phyloP scores from a whole-genome alignment of 805 yeast genomes.

The Kuraishia piskuri region DNA sequence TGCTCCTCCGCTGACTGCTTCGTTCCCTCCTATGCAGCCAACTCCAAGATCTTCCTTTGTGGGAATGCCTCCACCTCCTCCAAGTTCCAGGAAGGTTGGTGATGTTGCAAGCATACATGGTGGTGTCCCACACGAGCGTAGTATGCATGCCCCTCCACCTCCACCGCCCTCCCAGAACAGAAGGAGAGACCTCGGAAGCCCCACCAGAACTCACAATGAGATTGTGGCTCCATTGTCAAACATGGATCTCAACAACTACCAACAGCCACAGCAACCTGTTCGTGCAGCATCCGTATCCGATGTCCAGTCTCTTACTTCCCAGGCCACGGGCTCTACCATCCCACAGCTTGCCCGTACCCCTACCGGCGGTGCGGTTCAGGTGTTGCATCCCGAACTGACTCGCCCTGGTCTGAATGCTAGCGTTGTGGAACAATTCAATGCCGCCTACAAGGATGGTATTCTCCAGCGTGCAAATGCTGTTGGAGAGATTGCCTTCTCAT shows the following conservation, averaged over 20 bases:
- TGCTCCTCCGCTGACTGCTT: not conserved
- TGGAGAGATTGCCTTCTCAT: conserved; percentile 85
- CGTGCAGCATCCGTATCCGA: not conserved
- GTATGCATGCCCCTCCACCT: conserved; percentile 7
- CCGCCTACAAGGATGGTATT: conserved; percentile 61
- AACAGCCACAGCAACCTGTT: not conserved
- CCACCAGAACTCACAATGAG: not conserved
- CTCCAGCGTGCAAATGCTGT: conserved; percentile 51
- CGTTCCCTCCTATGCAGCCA: conserved; percentile 22
- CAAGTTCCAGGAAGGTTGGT: conserved; percentile 6
- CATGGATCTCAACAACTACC: not conserved
- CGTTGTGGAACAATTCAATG: conserved; percentile 79
- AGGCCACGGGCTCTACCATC: conserved; percentile 32
- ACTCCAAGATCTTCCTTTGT: conserved; percentile 14
- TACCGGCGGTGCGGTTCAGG: conserved; percentile 25
- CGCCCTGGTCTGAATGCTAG: conserved; percentile 71
- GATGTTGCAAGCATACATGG: conserved; percentile 20
- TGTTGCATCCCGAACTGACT: conserved; percentile 43
- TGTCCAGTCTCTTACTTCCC: conserved; percentile 26
- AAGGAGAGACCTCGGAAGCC: not conserved
- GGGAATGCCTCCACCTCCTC: conserved; percentile 24
- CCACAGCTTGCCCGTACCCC: conserved; percentile 17
- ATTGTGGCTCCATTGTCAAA: not conserved
- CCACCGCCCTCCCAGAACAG: conserved; percentile 20
- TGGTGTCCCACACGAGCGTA: conserved; percentile 4